Percentiles rank a stretch among this genome's conserved stretches.
These are phyloP conservation scores for Ceratocystis alfenasii DNA, from an alignment of 2,329 filamentous ascomycete genomes.

Conservation along the genomic window DNA sequence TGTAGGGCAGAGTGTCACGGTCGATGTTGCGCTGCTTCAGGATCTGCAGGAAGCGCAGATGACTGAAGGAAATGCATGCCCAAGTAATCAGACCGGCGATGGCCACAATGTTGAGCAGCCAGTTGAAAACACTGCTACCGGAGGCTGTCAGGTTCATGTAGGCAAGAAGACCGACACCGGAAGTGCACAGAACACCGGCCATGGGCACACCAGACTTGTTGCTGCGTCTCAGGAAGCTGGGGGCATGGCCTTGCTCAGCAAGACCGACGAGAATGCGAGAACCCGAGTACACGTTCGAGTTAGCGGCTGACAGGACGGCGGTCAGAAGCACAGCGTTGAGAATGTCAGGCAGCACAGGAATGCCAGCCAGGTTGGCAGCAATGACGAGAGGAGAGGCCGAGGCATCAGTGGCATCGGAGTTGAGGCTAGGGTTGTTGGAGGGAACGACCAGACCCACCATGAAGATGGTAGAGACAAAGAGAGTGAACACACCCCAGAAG, in stretches of 20 bases:
- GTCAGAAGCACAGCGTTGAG: constrained; percentile 70
- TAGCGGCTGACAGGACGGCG: constrained; percentile 66
- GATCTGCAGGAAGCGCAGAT: constrained; percentile 53
- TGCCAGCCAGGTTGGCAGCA: constrained; percentile 48
- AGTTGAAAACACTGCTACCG: constrained; percentile 54
- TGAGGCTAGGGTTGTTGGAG: constrained; percentile 44
- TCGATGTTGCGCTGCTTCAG: constrained; percentile 45
- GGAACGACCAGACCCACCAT: constrained; percentile 62
- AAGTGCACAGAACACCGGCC: constrained; percentile 43
- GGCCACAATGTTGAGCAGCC: constrained; percentile 59
- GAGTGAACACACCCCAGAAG: constrained; percentile 60
- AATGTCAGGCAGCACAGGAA: constrained; percentile 51
- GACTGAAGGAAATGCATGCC: constrained; percentile 52
- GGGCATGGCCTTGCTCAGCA: constrained; percentile 52
- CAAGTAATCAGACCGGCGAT: constrained; percentile 60
- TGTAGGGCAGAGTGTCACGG: constrained; percentile 47
- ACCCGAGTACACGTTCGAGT: constrained; percentile 64
- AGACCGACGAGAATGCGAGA: constrained; percentile 57
- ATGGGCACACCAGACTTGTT: constrained; percentile 50
- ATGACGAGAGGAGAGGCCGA: constrained; percentile 55
- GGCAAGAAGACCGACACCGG: constrained; percentile 49
- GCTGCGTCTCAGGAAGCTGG: constrained; percentile 45
- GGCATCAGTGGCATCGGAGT: constrained; percentile 42
- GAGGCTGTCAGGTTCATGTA: constrained; percentile 53
- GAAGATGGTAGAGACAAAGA: constrained; percentile 55